Percentiles rank a stretch among this genome's conserved stretches.
Evolutionary conservation across 2,329 filamentous ascomycete genomes (phyloP).

Genomic region (Colletotrichum sp.): DNA sequence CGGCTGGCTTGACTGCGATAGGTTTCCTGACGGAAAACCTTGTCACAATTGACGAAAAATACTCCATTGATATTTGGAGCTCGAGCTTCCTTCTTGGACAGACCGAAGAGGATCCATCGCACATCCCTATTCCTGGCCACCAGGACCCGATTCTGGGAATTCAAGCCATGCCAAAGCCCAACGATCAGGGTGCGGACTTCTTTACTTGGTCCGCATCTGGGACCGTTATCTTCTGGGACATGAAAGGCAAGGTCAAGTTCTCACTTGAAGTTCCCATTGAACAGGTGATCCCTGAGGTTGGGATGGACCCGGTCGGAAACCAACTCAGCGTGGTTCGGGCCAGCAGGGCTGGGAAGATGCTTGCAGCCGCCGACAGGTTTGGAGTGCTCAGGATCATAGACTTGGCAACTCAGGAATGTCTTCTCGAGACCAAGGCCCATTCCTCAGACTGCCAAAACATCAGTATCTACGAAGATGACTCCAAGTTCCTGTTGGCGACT

Average conservation of each 20-base stretch:
- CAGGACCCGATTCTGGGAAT: constrained; percentile 77
- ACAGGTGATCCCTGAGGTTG: constrained; percentile 53
- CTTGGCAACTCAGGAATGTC: constrained; percentile 61
- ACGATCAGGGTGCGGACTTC: constrained; percentile 72
- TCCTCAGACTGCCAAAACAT: constrained; percentile 85
- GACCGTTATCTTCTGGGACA: constrained; percentile 81
- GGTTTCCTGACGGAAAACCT: constrained; percentile 71
- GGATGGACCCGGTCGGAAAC: constrained; percentile 56
- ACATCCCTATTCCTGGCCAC: constrained; percentile 65
- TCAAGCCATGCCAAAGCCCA: constrained; percentile 64
- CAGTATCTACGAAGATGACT: constrained; percentile 68
- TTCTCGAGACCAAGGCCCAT: constrained; percentile 83
- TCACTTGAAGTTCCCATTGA: constrained; percentile 74
- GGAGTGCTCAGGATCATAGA: constrained; percentile 81
- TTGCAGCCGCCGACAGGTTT: constrained; percentile 85
- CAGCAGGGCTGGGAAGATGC: constrained; percentile 64
- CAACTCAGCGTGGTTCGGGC: constrained; percentile 65
- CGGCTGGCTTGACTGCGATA: constrained; percentile 65
- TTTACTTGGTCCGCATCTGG: constrained; percentile 89
- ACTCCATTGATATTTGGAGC: constrained; percentile 74
- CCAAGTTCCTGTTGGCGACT: constrained; percentile 74
- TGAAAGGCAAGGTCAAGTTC: constrained; percentile 70
- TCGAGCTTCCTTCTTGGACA: constrained; percentile 47
- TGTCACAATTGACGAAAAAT: constrained; percentile 76
- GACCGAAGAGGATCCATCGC: constrained; percentile 40